Base-by-base conservation (phyloP, 148 eudicot genomes). In the Selenicereus undatus region DNA sequence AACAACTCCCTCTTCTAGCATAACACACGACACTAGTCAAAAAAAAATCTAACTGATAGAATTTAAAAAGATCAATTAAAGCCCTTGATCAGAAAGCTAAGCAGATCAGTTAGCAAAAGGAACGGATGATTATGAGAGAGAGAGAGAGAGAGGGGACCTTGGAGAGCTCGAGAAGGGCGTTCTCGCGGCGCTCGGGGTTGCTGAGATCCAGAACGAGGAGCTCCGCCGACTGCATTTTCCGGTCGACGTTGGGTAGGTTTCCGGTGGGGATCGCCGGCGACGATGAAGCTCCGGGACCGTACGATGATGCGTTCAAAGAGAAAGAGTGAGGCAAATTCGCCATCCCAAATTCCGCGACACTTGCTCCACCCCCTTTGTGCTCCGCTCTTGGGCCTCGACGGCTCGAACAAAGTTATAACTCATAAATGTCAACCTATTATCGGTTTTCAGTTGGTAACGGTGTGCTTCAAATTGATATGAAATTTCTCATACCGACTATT, bases 141-240 rank as follows among this genome's bases (percentile, higher is more conserved):
- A 71, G 11, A 35, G 35, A 30, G 27, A 35, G 11, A 65, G 16
- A 17, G 24, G 13, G 54, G 58, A 88, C 98, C 98, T 95, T 95
- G 26, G 98, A 91, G 50, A 95, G 94, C 78, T 95, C 96, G 20
- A 91, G 93, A 74, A 95, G 97, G 11, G 97, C 98, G 83, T 95
- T 91, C 81, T 93, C 96, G 45, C 98, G 85, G 75, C 93, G 92
- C 71, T 95, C 97, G 17, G 97, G 96, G 60, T 89, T 89, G 79
- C 94, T 88, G 58, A 95, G 94, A 81, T 95, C 98, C 42, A 93
- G 93, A 4, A 95, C 97, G 52, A 93, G 83, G 81, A 88, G 87
- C 85, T 95, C 97, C 17, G 93, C 97, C 10, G 91, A 89, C 74
- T 91, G 94, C 97, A 95, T 89, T 71, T 90, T 91, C 78, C 90